Evolutionary conservation across 441 rosid genomes (phyloP), one percentile per base, ranked within the genome.

Genomic region (Adansonia rubrostipa): DNA sequence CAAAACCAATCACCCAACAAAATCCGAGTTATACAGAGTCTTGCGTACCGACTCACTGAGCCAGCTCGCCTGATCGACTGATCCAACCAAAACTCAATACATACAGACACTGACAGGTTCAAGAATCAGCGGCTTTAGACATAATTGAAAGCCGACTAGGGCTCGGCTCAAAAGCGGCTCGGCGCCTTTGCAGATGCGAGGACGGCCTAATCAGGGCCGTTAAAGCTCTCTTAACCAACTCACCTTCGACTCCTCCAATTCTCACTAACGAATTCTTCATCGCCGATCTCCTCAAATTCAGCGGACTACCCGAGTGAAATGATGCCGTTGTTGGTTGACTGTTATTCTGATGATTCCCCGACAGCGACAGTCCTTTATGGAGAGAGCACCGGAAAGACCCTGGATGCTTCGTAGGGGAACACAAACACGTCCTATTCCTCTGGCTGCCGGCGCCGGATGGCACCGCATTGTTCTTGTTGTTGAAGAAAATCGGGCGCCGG

Each of bases 191-290:
- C 66, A 83, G 85, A 77, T 86, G 86, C 13, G 88, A 88, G 1
- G 89, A 86, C 9, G 89, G 89, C 61, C 91, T 67, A 36, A 88
- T 84, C 71, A 84, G 67, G 5, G 89, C 88, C 20, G 86, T 70
- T 51, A 88, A 70, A 0, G 89, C 86, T 77, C 89, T 79, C 78
- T 81, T 88, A 28, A 86, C 85, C 67, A 84, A 22, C 62, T 87
- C 90, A 3, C 88, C 87, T 72, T 87, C 90, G 78, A 87, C 87
- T 44, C 90, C 90, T 61, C 85, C 79, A 51, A 85, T 84, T 81
- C 88, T 85, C 79, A 82, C 85, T 2, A 87, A 45, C 14, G 90
- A 87, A 67, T 87, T 87, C 67, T 82, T 81, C 90, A 87, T 87
- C n/a, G 91, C 87, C 63, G 89, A 88, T 71, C 89, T 79, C 79